phyloP scores from a whole-genome alignment of 331 rosid genomes.

The Quercus tomentella region DNA sequence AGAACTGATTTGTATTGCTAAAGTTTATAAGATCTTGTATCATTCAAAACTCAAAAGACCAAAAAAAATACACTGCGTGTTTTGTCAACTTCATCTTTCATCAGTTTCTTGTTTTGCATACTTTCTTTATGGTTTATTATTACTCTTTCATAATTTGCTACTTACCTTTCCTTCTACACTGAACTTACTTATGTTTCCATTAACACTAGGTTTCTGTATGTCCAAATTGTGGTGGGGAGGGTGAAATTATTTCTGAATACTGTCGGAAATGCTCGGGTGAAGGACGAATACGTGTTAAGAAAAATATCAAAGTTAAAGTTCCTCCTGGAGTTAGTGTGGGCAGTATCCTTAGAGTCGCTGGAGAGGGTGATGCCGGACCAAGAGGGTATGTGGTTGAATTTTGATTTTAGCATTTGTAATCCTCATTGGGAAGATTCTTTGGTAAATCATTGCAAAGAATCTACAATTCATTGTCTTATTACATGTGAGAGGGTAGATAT shows the following conservation, averaged over 20 bases:
- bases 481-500: not conserved
- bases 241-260: slow-evolving; percentile 84
- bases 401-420: slow-evolving; percentile 1
- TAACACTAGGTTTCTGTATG: slow-evolving; percentile 77
- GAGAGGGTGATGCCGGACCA: slow-evolving; percentile 97
- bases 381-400: slow-evolving; percentile 64
- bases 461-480: not conserved
- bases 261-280: slow-evolving; percentile 88
- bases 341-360: slow-evolving; percentile 87
- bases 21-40: not conserved
- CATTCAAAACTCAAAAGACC: not conserved
- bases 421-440: slow-evolving; percentile 6
- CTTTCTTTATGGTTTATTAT: not conserved
- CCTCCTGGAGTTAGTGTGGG: slow-evolving; percentile 93
- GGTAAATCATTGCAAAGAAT: not conserved
- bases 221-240: slow-evolving; percentile 89
- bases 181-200: not conserved
- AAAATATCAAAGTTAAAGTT: slow-evolving; percentile 81
- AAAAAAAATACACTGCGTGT: not conserved
- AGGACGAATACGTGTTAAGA: slow-evolving; percentile 79
- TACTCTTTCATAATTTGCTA: not conserved
- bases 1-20: not conserved
- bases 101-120: not conserved
- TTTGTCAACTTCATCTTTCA: not conserved
- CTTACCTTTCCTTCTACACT: not conserved